Percentiles rank a stretch among this genome's conserved stretches.
Conservation (phyloP, 106 monocot species). For the Acanthochlamys bracteata region DNA sequence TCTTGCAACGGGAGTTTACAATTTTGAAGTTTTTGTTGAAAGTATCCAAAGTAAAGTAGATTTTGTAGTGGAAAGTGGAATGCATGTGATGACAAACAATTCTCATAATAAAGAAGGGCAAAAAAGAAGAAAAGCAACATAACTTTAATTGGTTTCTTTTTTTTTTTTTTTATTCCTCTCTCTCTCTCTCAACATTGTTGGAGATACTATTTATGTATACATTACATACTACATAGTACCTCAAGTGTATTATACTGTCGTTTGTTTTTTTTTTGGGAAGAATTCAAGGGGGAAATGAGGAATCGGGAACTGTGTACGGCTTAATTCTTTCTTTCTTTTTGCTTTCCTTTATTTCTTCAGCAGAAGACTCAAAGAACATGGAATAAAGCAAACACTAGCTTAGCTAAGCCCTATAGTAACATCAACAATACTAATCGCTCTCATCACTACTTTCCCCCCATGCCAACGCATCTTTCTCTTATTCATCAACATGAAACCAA, state of each 20-base stretch:
- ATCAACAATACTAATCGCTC: neutral
- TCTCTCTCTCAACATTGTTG: neutral
- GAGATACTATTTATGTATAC: too few species aligned
- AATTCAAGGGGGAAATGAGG: constrained; percentile 5
- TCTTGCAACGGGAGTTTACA: neutral
- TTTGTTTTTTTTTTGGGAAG: neutral
- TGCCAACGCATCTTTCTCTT: too few species aligned
- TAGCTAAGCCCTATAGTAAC: neutral
- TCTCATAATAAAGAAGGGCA: neutral
- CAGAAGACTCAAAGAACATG: constrained; percentile 34
- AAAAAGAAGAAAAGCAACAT: constrained; percentile 32
- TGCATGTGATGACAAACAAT: constrained; percentile 47
- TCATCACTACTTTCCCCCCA: neutral
- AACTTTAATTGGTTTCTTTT: constrained; percentile 25
- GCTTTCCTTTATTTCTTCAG: too few species aligned
- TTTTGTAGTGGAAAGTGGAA: constrained; percentile 53
- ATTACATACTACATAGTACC: too few species aligned
- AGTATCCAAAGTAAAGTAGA: constrained; percentile 42
- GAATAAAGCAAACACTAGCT: constrained; percentile 32
- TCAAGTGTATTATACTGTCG: neutral
- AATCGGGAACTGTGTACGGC: constrained; percentile 60
- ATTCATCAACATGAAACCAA: too few species aligned
- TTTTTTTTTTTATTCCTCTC: neutral
- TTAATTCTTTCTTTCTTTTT: constrained; percentile 10
- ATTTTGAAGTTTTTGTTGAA: neutral